A percentile compares a stretch with the other conserved stretches of the same genome.
Conservation (phyloP, 257 asterid species). For the Eustoma russellianum region DNA sequence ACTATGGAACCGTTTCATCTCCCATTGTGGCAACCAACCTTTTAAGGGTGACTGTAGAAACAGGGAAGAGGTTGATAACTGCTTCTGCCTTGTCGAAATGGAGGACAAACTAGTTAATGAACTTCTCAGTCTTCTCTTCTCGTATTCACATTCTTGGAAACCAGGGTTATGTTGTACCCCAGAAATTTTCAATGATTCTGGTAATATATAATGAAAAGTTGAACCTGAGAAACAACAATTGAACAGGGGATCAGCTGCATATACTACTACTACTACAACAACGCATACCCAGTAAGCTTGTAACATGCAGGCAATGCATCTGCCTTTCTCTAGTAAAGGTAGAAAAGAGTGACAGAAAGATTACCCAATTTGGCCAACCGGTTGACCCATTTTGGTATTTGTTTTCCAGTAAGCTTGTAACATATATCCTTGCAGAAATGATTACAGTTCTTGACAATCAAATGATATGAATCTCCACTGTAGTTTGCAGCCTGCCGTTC, state of each 20-base stretch:
- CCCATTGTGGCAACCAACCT: conserved; percentile 69
- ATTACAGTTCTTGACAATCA: conserved; percentile 89
- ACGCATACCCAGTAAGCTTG: not conserved
- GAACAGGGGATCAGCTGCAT: not conserved
- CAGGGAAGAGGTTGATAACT: conserved; percentile 58
- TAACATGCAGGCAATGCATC: not conserved
- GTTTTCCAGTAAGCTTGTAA: conserved; percentile 64
- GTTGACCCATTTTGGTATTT: conserved; percentile 91
- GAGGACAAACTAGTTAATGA: conserved; percentile 72
- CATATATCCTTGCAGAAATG: conserved; percentile 93
- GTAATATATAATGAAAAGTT: conserved; percentile 62
- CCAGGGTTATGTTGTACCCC: conserved; percentile 59
- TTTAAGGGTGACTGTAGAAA: conserved; percentile 67
- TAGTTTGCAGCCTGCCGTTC: conserved; percentile 73
- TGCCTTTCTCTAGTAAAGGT: not conserved
- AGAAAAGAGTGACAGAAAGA: conserved; percentile 4
- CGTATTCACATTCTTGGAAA: conserved; percentile 33
- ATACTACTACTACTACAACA: too few species aligned
- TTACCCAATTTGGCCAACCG: conserved; percentile 85
- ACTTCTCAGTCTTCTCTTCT: conserved; percentile 69
- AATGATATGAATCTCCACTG: conserved; percentile 80
- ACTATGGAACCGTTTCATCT: conserved; percentile 41
- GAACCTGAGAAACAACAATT: conserved; percentile 35
- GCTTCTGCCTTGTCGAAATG: conserved; percentile 74
- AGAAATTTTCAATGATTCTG: conserved; percentile 66